Base-by-base conservation (phyloP, 352 stramenopile genomes). In the Phytophthora kernoviae region DNA sequence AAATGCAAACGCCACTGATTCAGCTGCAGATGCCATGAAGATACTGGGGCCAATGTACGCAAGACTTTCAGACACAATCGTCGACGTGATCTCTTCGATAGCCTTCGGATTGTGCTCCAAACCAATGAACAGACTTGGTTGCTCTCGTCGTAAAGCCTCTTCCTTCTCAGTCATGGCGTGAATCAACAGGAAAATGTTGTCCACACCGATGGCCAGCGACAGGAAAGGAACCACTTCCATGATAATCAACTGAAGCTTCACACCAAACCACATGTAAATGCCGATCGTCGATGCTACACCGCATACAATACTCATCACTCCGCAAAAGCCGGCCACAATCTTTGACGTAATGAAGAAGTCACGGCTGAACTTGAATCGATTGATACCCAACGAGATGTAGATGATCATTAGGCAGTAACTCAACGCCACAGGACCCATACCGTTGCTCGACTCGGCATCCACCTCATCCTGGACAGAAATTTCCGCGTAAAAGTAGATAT, bases 171-270 rank as follows among this genome's bases (percentile, higher is more conserved):
- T 73, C 45, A 89, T 73, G 11, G 79, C 75, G 27, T 87, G 72
- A 24, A 89, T 75, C 17, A 89, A 32, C 24, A 89, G 43, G 67
- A 89, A 89, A 40, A 89, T 89, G 39, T 89, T 89, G 54, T 89
- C 79, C 4, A 89, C 79, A 54, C 79, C 79, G 30, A 89, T 89
- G 4, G 79, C 79, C 21, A 89, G 58, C 44, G 79, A 81, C 36
- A 89, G 58, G 55, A 89, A 89, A 18, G 79, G 79, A 24, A 89
- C 77, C 14, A 89, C 79, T 18, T 89, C 79, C 72, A 89, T 87
- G 42, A 89, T 84, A 26, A 89, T 81, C 10, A 89, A 52, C 58
- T 89, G 79, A 17, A 89, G 61, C 44, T 84, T 84, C 20, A 78
- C 79, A 14, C 70, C 71, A 26, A 56, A 63, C 79, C 76, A 87